Conservation (phyloP, 345 rosid genomes). For the Syzygium grande region DNA sequence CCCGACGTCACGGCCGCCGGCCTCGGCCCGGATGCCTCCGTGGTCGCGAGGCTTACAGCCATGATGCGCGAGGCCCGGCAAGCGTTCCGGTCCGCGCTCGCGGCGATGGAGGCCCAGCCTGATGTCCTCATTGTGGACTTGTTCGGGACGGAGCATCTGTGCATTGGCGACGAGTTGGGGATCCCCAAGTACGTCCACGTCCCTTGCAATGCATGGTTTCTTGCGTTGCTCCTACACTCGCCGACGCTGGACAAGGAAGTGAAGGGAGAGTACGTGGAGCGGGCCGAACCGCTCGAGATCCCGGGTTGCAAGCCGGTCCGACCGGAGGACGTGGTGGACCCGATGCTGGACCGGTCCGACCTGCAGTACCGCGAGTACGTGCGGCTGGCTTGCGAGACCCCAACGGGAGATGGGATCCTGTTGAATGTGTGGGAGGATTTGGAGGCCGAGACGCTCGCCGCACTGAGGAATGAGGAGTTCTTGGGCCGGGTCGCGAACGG, state of each 20-base stretch:
- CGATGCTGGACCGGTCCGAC: constrained; percentile 22
- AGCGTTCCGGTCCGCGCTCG: constrained; percentile 20
- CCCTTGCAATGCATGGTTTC: constrained; percentile 41
- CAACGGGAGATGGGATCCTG: constrained; percentile 42
- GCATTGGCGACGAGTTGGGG: constrained; percentile 25
- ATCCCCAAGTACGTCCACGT: constrained; percentile 23
- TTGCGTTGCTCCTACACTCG: constrained; percentile 22
- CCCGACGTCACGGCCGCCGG: constrained; percentile 16
- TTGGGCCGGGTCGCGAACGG: constrained; percentile 10
- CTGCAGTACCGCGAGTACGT: constrained; percentile 9
- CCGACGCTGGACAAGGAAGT: constrained; percentile 28
- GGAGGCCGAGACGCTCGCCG: constrained; percentile 22
- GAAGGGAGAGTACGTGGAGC: constrained; percentile 25
- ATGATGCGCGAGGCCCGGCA: constrained; percentile 33
- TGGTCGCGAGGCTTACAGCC: constrained; percentile 7
- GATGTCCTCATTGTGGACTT: constrained; percentile 39
- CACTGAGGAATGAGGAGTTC: constrained; percentile 15
- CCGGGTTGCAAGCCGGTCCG: constrained; percentile 49
- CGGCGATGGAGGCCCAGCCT: constrained; percentile 20
- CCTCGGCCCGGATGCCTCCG: constrained; percentile 13
- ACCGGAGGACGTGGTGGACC: constrained; percentile 29
- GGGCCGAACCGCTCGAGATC: constrained; percentile 23
- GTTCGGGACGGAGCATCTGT: constrained; percentile 30
- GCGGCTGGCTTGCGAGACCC: constrained; percentile 6
- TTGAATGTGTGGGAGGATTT: constrained; percentile 58